Evolutionary conservation across 2,329 filamentous ascomycete genomes (phyloP).

Genomic region (Colletotrichum orbiculare): DNA sequence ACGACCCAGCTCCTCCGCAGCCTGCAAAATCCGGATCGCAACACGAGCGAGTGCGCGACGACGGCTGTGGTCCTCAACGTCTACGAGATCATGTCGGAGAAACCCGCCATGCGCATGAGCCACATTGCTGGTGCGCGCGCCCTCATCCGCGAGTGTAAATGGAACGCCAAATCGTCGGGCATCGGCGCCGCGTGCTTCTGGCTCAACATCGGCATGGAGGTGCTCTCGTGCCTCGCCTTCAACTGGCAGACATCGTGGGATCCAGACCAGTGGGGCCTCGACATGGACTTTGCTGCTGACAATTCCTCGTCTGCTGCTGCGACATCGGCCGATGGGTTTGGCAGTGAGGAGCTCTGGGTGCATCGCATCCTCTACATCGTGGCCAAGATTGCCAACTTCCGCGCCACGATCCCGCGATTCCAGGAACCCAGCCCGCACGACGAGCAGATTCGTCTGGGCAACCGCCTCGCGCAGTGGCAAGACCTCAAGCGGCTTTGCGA

Average conservation of each 20-base stretch:
- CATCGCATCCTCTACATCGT: conserved; percentile 90
- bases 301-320: conserved; percentile 46
- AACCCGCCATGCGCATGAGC: conserved; percentile 83
- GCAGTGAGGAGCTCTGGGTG: conserved; percentile 85
- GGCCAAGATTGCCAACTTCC: conserved; percentile 88
- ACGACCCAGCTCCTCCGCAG: conserved; percentile 81
- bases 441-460: conserved; percentile 72
- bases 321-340: conserved; percentile 44
- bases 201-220: conserved; percentile 90
- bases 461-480: conserved; percentile 80
- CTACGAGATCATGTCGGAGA: conserved; percentile 92
- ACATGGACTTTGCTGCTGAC: conserved; percentile 72
- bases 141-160: conserved; percentile 88
- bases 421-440: conserved; percentile 69
- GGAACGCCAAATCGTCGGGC: conserved; percentile 83
- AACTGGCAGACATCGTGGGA: conserved; percentile 91
- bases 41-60: conserved; percentile 85
- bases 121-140: conserved; percentile 88
- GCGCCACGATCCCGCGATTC: conserved; percentile 73
- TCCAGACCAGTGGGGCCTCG: conserved; percentile 88
- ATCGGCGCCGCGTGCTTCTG: conserved; percentile 92
- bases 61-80: conserved; percentile 91
- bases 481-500: conserved; percentile 84
- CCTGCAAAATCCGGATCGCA: conserved; percentile 85
- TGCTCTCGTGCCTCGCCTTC: conserved; percentile 88